These are phyloP conservation scores for Erythrophleum fordii DNA, from an alignment of 306 rosid species.

Conservation along the genomic window DNA sequence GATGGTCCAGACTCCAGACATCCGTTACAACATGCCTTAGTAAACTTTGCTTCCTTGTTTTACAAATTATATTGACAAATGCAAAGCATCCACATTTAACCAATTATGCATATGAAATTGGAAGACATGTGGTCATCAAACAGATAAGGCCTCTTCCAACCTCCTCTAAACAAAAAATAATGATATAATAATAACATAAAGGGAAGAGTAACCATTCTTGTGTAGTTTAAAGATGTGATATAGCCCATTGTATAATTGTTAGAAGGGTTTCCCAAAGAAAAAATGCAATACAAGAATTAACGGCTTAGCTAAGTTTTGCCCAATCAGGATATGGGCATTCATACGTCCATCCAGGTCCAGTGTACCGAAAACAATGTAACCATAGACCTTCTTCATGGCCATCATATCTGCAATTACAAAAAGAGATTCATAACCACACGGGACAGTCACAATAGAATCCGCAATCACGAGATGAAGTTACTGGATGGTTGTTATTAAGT, in stretches of 20 bases:
- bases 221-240: background rate
- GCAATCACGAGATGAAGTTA: background rate
- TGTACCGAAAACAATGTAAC: constrained; percentile 68
- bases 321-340: constrained; percentile 72
- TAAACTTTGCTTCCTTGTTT: constrained; percentile 23
- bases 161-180: background rate
- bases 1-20: constrained; percentile 40
- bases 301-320: constrained; percentile 51
- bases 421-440: background rate
- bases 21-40: constrained; percentile 25
- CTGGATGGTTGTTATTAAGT: background rate
- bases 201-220: background rate
- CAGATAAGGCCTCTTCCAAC: constrained; percentile 27
- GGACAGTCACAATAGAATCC: background rate
- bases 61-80: constrained; percentile 20
- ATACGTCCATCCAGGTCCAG: constrained; percentile 72
- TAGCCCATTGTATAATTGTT: background rate
- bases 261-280: background rate
- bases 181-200: background rate
- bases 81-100: constrained; percentile 40
- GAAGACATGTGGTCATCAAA: constrained; percentile 31
- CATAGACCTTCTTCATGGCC: constrained; percentile 66
- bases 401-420: constrained; percentile 54
- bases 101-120: constrained; percentile 6
- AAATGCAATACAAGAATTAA: background rate